Evolutionary conservation across 2,329 filamentous ascomycete genomes (phyloP), one percentile per base, ranked within the genome.

Genomic region (Sclerotinia minor): DNA sequence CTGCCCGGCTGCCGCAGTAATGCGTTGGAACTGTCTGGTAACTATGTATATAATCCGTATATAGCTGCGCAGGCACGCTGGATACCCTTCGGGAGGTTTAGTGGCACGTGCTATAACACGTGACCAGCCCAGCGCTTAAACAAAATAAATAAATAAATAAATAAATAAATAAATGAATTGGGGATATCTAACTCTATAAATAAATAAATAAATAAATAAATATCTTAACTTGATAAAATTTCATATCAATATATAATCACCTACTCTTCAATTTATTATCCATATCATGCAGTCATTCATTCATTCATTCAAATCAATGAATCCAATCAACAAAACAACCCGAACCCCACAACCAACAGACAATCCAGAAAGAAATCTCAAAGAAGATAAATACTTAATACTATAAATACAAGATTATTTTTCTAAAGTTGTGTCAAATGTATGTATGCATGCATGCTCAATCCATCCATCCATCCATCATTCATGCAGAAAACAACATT

Each of bases 351-450:
- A 57, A 57, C 13, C 63, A 58, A 35, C 3, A 9, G 26, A 17
- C 0, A 15, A 29, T 35, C 2, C 41, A 21, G n/a, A 35, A 24
- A n/a, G 19, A 44, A 24, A 58, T 26, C n/a, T 61, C 32, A 26
- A 26, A 26, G 4, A 50, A 61, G 15, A n/a, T 41, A 24, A 13
- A 1, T 24, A 19, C 49, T 15, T 41, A 13, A 13, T 8, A 26
- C 52, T 59, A 65, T 50, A 38, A 59, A 50, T 59, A 49, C 64
- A 65, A 38, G 15, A 26, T 65, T 38, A 24, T 21, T 59, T 32
- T 50, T 44, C 21, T 21, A 32, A 45, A 41, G 17, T 15, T 15
- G 5, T 29, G 19, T 9, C 35, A 35, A 44, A 59, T 58, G 11
- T 35, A 49, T 50, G 58, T 61, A 35, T 61, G 59, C 41, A 63